Evolutionary conservation across 495 filamentous ascomycete species (phyloP), one percentile per base, ranked within the genome.

Genomic region (Aspergillus carlsbadensis): DNA sequence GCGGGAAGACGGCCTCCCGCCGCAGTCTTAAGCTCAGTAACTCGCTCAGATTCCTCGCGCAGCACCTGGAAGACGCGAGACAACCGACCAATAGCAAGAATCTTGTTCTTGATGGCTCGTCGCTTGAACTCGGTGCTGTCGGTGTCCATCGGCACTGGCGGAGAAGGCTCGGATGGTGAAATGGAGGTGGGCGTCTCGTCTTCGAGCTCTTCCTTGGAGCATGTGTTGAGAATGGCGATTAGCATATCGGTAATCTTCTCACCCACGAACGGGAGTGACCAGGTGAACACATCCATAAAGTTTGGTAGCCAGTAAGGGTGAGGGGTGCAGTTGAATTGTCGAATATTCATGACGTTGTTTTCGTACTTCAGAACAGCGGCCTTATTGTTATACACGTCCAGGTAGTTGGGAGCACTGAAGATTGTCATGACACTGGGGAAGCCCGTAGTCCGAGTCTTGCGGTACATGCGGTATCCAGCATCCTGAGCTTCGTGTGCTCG

Each of bases 311-410:
- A 98, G 75, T 98, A 98, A 14, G 94, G 94, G 72, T 98, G 94
- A 6, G 94, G 94, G 31, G 94, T 97, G 84, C 94, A 98, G 74
- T 98, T 98, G 77, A 98, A 98, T 70, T 98, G 94, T 26, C 94
- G 84, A 67, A 98, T 98, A 79, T 98, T 98, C 94, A 98, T 98
- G 54, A 98, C 94, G 68, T 98, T 98, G 75, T 98, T 98, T 71
- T 98, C 94, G 70, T 98, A 98, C 71, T 98, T 98, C 56, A 98
- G 77, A 18, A 98, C 94, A 0, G 94, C 94, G 0, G 94, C 94
- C 75, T 98, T 98, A 83, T 98, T 98, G 84, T 98, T 98, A 78
- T 98, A 98, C n/a, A 98, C 92, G 68, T 98, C 94, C 58, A 98
- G 81, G 68, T 98, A 98, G 69, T 98, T 98, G 20, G 94, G 94